phyloP scores from a whole-genome alignment of 345 rosid species.

The Moringa oleifera region DNA sequence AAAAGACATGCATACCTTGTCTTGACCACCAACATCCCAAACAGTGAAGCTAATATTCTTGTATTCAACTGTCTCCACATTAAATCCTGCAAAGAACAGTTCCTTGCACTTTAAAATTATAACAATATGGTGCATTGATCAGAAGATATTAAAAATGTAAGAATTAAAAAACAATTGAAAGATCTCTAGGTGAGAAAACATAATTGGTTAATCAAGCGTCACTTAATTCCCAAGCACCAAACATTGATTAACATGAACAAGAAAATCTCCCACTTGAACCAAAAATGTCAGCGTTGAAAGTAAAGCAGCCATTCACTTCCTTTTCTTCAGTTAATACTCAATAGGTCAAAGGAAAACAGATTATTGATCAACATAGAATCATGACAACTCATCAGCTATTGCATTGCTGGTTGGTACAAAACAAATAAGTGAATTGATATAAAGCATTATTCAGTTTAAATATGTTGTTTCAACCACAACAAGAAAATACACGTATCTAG shows the following conservation, averaged over 20 bases:
- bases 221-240: not conserved
- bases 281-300: too few relatives aligned
- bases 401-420: too few relatives aligned
- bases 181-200: constrained; percentile 9
- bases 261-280: not conserved
- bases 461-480: too few relatives aligned
- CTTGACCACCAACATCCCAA: constrained; percentile 96
- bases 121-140: not conserved
- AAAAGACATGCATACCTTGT: constrained; percentile 47
- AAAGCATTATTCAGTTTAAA: too few relatives aligned
- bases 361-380: too few relatives aligned
- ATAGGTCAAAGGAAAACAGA: too few relatives aligned
- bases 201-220: not conserved
- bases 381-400: too few relatives aligned
- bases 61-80: constrained; percentile 91
- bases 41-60: constrained; percentile 74
- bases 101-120: not conserved
- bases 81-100: constrained; percentile 51
- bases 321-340: too few relatives aligned
- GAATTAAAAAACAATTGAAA: not conserved
- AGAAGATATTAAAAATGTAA: not conserved
- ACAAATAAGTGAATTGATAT: too few relatives aligned
- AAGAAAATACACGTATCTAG: too few relatives aligned
- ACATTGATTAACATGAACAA: not conserved
- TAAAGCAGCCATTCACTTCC: too few relatives aligned